Conservation (phyloP, 352 stramenopile species). For the Globisporangium spiculum region DNA sequence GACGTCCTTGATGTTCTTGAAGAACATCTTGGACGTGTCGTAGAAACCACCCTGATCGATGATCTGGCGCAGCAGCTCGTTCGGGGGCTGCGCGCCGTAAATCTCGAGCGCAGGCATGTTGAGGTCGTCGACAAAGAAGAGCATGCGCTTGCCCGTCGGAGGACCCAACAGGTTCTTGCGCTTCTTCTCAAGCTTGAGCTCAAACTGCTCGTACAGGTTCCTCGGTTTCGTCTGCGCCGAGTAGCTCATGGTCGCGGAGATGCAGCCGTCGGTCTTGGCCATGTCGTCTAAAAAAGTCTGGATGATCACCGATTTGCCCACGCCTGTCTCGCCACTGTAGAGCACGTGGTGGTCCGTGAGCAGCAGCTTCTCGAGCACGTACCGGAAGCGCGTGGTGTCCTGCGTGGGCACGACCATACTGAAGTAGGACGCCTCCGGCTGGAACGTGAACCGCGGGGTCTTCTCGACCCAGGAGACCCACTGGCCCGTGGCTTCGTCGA, state of each 20-base stretch:
- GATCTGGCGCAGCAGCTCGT: slow-evolving; percentile 89
- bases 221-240: slow-evolving; percentile 85
- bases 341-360: slow-evolving; percentile 82
- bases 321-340: slow-evolving; percentile 90
- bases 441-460: slow-evolving; percentile 87
- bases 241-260: slow-evolving; percentile 87
- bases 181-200: slow-evolving; percentile 83
- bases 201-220: slow-evolving; percentile 84
- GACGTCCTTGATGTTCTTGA: slow-evolving; percentile 89
- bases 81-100: slow-evolving; percentile 91
- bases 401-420: slow-evolving; percentile 93
- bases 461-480: slow-evolving; percentile 88
- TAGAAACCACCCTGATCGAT: slow-evolving; percentile 90
- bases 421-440: slow-evolving; percentile 89
- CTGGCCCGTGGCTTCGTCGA: slow-evolving; percentile 70
- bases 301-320: slow-evolving; percentile 93
- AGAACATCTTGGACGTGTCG: slow-evolving; percentile 93
- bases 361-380: slow-evolving; percentile 88
- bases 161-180: slow-evolving; percentile 79
- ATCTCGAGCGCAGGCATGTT: slow-evolving; percentile 93
- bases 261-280: slow-evolving; percentile 75
- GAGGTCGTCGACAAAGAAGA: slow-evolving; percentile 91
- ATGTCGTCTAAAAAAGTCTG: slow-evolving; percentile 90
- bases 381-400: slow-evolving; percentile 94
- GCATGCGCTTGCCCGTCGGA: slow-evolving; percentile 72